Evolutionary conservation across 257 asterid genomes (phyloP).

Genomic region (Solanum rostratum): DNA sequence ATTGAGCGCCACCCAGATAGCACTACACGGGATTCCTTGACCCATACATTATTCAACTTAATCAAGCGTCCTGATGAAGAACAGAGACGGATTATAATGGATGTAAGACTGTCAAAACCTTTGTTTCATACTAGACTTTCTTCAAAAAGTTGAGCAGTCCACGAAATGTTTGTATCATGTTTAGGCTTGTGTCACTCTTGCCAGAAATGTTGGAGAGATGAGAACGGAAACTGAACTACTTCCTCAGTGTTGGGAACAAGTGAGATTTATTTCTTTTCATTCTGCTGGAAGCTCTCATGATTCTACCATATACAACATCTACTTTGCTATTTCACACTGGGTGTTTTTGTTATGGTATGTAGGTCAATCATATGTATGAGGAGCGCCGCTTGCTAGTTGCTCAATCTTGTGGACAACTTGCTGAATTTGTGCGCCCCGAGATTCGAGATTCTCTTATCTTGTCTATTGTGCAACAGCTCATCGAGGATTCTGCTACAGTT

Average conservation of each 20-base stretch:
- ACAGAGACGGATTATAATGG: constrained; percentile 94
- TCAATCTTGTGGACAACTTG: constrained; percentile 99
- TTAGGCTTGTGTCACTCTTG: constrained; percentile 96
- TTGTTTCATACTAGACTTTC: background rate
- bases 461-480: constrained; percentile 96
- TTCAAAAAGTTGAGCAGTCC: background rate
- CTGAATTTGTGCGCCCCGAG: constrained; percentile 89
- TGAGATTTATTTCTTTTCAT: constrained; percentile 20
- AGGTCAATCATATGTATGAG: constrained; percentile 97
- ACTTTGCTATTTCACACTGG: background rate
- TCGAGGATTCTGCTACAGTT: constrained; percentile 94
- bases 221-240: constrained; percentile 96
- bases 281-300: background rate
- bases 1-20: constrained; percentile 96
- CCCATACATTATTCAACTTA: constrained; percentile 94
- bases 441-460: constrained; percentile 96
- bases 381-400: constrained; percentile 99
- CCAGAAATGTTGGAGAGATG: constrained; percentile 89
- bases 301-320: background rate
- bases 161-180: constrained; percentile 6
- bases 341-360: constrained; percentile 14
- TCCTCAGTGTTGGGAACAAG: constrained; percentile 99
- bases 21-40: constrained; percentile 82
- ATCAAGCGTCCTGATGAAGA: constrained; percentile 99
- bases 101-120: constrained; percentile 46